These are phyloP conservation scores for Ceratocystis eucalypticola DNA, from an alignment of 2,329 filamentous ascomycete genomes.

Conservation along the genomic window DNA sequence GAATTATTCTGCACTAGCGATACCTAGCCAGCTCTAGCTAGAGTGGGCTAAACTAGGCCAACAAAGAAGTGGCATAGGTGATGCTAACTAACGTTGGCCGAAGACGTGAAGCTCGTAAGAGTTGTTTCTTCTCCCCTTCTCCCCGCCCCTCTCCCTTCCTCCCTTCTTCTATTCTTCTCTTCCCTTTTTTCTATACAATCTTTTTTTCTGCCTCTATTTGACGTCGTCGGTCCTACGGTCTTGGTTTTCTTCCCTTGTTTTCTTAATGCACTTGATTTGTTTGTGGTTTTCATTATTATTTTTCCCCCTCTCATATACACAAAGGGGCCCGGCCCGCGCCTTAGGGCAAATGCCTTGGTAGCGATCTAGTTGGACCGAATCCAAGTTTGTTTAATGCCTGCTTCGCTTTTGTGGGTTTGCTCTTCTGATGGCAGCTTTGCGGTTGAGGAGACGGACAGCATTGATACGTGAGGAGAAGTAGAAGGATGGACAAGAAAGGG, in stretches of 20 bases:
- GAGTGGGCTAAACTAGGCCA: not conserved
- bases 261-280: conserved; percentile 11
- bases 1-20: conserved; percentile 65
- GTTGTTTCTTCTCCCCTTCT: not conserved
- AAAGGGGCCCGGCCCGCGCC: not conserved
- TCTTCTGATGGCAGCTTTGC: not conserved
- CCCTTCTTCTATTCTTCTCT: conserved; percentile 1
- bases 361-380: not conserved
- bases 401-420: conserved; percentile 3
- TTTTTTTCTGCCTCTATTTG: conserved; percentile 18
- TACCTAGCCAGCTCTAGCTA: conserved; percentile 22
- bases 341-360: not conserved
- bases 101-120: not conserved
- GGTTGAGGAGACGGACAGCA: no score
- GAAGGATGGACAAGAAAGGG: not conserved
- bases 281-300: conserved; percentile 8
- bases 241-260: conserved; percentile 19
- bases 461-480: not conserved
- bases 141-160: conserved; percentile 18
- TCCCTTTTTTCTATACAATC: conserved; percentile 17
- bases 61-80: not conserved
- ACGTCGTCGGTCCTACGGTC: conserved; percentile 8
- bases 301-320: not conserved
- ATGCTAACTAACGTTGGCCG: not conserved
- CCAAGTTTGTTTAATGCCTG: conserved; percentile 5